Evolutionary conservation across 2,329 filamentous ascomycete species (phyloP), one percentile per base, ranked within the genome.

Genomic region (Epichloe hybrida): DNA sequence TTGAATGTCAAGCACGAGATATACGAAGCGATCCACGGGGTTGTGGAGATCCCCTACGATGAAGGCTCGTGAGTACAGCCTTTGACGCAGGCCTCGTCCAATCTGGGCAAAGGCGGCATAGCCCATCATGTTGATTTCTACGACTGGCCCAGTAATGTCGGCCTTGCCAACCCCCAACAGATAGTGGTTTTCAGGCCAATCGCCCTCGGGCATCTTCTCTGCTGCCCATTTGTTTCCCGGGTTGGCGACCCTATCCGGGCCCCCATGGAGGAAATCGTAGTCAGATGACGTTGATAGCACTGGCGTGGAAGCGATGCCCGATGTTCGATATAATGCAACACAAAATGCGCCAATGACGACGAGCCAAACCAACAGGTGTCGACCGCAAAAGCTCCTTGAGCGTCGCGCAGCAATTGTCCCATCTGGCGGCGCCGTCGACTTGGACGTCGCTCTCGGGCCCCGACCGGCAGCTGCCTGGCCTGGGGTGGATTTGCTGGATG

Each of bases 91-190:
- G 27, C 90, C 90, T 5, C 80, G 81, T 44, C 90, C 90, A n/a
- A 86, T 68, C 67, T 96, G 90, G 42, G 77, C 78, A 13, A 80
- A 72, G 63, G 87, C 81, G 31, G 89, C 88, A 69, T 95, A 95
- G 54, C 90, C 90, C 75, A 90, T 93, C 66, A 95, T 78, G 62
- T 88, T 88, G 67, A 95, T 81, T 67, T 95, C 88, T 31, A 91
- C 88, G 5, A 93, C 86, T 0, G 88, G 88, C 4, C 86, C 75
- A 1, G 75, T 78, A 55, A 78, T 75, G 57, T 78, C 75, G 15
- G 69, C 75, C 56, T 76, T 77, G 42, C 75, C 75, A 12, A 72
- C 72, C 3, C 75, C 75, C 17, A 78, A 54, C 3, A 78, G 64
- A 53, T 76, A 78, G n/a, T 57, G 56, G 34, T 53, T 49, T 12